These are phyloP conservation scores for Nitzschia sp. DNA, from an alignment of 108 stramenopile genomes.

Conservation along the genomic window DNA sequence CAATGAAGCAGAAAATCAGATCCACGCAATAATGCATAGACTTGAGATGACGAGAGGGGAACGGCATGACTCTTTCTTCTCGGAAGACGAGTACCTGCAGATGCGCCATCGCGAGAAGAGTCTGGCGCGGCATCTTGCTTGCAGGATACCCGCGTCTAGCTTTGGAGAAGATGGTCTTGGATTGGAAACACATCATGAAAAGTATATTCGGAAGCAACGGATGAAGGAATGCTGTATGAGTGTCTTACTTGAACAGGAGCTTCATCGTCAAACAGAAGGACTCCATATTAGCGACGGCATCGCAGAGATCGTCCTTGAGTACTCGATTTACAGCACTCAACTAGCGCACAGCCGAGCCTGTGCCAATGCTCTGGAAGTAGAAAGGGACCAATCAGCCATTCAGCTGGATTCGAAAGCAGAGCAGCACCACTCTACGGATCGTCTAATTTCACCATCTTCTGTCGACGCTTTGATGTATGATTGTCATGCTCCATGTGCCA, in stretches of 20 bases:
- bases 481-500: background rate
- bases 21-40: background rate
- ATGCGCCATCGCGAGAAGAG: slow-evolving; percentile 4
- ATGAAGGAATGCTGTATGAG: slow-evolving; percentile 7
- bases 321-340: background rate
- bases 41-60: slow-evolving; percentile 1
- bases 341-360: slow-evolving; percentile 10
- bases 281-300: background rate
- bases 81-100: background rate
- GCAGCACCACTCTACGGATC: background rate
- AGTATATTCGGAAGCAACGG: background rate
- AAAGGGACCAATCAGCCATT: background rate
- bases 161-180: slow-evolving; percentile 11
- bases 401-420: background rate
- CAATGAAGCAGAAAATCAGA: background rate
- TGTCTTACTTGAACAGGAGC: slow-evolving; percentile 11
- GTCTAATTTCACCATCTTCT: background rate
- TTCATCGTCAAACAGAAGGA: background rate
- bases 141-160: background rate
- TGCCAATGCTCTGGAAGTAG: slow-evolving; percentile 4
- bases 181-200: background rate
- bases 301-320: background rate
- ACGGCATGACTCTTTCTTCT: background rate
- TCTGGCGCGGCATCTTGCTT: background rate
- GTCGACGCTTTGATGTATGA: background rate